phyloP scores from a whole-genome alignment of 1,284 basidiomycete species.

The Gomphus bonarii region DNA sequence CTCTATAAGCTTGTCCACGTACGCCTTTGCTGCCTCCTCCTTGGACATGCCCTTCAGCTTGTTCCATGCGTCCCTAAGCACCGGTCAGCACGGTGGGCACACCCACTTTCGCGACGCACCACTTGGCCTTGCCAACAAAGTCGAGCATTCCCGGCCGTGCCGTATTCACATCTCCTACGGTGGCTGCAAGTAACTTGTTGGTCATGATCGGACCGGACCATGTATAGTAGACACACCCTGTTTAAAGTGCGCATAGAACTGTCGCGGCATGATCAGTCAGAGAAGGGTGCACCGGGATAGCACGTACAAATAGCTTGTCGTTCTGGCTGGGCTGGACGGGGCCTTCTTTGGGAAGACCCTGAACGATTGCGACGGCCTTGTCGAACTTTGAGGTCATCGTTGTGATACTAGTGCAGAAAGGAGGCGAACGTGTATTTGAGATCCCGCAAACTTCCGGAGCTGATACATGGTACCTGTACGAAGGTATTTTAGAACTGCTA shows the following conservation, averaged over 20 bases:
- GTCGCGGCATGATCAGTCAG: background rate
- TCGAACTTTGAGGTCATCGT: conserved; percentile 65
- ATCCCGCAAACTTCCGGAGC: too few relatives aligned
- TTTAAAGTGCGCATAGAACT: conserved; percentile 94
- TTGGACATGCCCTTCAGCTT: conserved; percentile 58
- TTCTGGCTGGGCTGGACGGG: conserved; percentile 67
- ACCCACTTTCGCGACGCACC: conserved; percentile 34
- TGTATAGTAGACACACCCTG: conserved; percentile 45
- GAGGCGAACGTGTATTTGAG: background rate
- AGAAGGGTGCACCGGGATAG: background rate
- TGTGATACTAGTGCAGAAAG: conserved; percentile 13
- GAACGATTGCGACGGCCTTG: conserved; percentile 67
- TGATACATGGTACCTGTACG: too few relatives aligned
- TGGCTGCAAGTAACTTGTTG: conserved; percentile 35
- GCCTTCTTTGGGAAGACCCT: conserved; percentile 69
- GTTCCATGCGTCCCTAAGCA: conserved; percentile 77
- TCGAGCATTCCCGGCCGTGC: conserved; percentile 63
- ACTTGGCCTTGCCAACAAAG: conserved; percentile 77
- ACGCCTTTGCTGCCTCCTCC: conserved; percentile 62
- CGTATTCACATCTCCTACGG: conserved; percentile 61
- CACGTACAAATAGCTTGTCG: conserved; percentile 67
- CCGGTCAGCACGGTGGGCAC: background rate
- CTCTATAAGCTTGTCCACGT: conserved; percentile 63
- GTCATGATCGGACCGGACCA: background rate
- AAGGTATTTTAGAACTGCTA: background rate